Evolutionary conservation across 768 basidiomycete species (phyloP), one percentile per base, ranked within the genome.

Genomic region (Sarcodon aspratus): DNA sequence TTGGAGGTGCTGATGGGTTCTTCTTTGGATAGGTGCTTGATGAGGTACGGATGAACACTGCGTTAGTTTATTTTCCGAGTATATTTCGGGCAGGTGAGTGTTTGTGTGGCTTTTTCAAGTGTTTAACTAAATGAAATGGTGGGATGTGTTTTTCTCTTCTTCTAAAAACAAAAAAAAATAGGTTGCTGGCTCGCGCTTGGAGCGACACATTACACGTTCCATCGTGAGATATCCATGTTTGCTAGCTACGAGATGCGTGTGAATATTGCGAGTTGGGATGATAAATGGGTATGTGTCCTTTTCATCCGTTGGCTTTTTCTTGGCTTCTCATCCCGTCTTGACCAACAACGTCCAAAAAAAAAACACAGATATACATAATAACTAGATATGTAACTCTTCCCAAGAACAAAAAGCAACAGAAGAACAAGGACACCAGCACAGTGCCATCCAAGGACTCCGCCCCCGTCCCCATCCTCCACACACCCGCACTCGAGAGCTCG

Each of bases 161-260:
- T 27, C 40, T 9, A 42, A 9, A 13, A 17, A 15, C 38, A 5
- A 42, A 38, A 42, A 42, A 17, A 13, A 6, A 1, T 68, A 17
- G 79, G 81, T 5, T 84, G 83, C 3, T 76, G 76, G 69, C 67
- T 80, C 53, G 71, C 80, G 1, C 67, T 90, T 0, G 75, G 66
- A 36, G 75, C 72, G 1, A 81, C 83, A 0, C 77, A 86, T 58
- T 85, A 73, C 59, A 68, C 74, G 53, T 88, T 83, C 61, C 63
- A 85, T 40, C 74, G 74, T 12, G 86, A 89, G 62, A 85, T 89
- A 18, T 74, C 82, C 1, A 76, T 81, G 47, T 62, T 84, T 7
- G 57, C 71, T 8, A 61, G 63, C 1, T 88, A 82, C 53, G 82
- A 88, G 63, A 69, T 87, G 9, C 68, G 79, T 36, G 57, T 75